Evolutionary conservation across 441 rosid species (phyloP).

Genomic region (Adansonia rubrostipa): DNA sequence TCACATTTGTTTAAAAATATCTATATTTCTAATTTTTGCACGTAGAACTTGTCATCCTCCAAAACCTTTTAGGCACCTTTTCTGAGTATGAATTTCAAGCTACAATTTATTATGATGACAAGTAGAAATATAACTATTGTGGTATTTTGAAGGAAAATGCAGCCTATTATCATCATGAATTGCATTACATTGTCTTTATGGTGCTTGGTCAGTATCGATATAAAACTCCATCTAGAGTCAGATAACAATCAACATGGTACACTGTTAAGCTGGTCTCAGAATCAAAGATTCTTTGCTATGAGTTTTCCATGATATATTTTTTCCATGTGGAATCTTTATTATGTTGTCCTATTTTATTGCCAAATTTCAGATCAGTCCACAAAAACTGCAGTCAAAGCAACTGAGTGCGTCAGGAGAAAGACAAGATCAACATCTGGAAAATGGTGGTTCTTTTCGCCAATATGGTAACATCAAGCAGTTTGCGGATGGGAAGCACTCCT

Average conservation of each 20-base stretch:
- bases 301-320: neutral
- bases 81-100: neutral
- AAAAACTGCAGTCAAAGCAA: slow-evolving; percentile 47
- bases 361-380: slow-evolving; percentile 50
- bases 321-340: neutral
- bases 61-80: neutral
- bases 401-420: slow-evolving; percentile 49
- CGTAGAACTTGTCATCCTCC: neutral
- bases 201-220: neutral
- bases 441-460: slow-evolving; percentile 48
- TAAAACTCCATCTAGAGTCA: neutral
- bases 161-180: neutral
- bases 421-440: slow-evolving; percentile 41
- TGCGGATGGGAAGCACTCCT: slow-evolving; percentile 35
- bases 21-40: neutral
- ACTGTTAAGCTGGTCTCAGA: neutral
- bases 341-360: slow-evolving; percentile 27
- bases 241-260: neutral
- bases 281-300: slow-evolving; percentile 8
- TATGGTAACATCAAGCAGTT: slow-evolving; percentile 44
- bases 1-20: neutral
- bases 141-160: neutral
- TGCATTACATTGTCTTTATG: neutral
- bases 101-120: neutral
- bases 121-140: neutral